Conservation (phyloP, 2,329 filamentous ascomycete species). For the Aspergillus brunneoviolaceus region DNA sequence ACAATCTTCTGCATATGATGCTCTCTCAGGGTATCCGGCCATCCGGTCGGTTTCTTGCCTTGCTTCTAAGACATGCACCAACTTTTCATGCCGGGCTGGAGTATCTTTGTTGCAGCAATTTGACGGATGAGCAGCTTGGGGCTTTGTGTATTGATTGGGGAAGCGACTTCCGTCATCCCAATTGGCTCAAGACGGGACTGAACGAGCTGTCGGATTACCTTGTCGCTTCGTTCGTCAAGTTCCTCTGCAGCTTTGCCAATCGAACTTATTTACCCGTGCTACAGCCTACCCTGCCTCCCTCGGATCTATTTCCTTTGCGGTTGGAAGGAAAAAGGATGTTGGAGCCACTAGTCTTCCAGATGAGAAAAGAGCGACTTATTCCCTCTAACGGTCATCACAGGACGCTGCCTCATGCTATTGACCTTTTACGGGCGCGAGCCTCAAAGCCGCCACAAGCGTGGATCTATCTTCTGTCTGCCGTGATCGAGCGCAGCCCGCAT, state of each 20-base stretch:
- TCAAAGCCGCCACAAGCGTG: slow-evolving; percentile 36
- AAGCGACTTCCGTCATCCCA: slow-evolving; percentile 15
- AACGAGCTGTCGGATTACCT: slow-evolving; percentile 34
- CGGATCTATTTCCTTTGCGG: slow-evolving; percentile 32
- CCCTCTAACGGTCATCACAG: slow-evolving; percentile 17
- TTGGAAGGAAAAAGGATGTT: slow-evolving; percentile 11
- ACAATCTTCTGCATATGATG: slow-evolving; percentile 55
- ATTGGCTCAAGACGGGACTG: slow-evolving; percentile 22
- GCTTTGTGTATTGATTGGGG: slow-evolving; percentile 29
- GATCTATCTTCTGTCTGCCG: slow-evolving; percentile 36
- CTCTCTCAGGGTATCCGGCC: slow-evolving; percentile 45
- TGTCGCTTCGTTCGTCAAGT: slow-evolving; percentile 47
- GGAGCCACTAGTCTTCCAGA: too few relatives aligned
- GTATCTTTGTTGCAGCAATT: slow-evolving; percentile 41
- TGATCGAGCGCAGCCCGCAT: slow-evolving; percentile 27
- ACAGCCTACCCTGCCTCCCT: slow-evolving; percentile 18
- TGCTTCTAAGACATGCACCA: slow-evolving; percentile 49
- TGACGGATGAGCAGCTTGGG: slow-evolving; percentile 34
- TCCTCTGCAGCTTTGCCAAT: slow-evolving; percentile 39
- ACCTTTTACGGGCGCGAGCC: slow-evolving; percentile 32
- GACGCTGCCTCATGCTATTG: slow-evolving; percentile 38
- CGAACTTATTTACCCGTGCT: slow-evolving; percentile 13
- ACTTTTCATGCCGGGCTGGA: slow-evolving; percentile 43
- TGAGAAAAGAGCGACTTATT: too few relatives aligned
- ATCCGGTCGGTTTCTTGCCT: slow-evolving; percentile 45